phyloP scores from a whole-genome alignment of 2,329 filamentous ascomycete species.

The Aspergillus fijiensis region DNA sequence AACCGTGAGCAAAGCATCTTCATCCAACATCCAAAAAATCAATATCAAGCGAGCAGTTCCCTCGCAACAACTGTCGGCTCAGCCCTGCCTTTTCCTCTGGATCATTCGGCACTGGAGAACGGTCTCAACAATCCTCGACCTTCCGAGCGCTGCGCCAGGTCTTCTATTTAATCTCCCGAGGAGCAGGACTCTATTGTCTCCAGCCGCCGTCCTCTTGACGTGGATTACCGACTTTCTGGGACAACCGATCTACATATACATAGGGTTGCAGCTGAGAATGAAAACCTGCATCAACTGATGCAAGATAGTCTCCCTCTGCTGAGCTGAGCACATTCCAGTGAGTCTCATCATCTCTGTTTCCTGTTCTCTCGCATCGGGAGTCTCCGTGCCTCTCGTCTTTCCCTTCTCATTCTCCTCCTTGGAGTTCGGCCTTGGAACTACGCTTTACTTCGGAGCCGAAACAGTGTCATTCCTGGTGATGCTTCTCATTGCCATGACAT shows the following conservation, averaged over 20 bases:
- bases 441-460: neutral
- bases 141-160: neutral
- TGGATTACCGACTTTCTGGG: slow-evolving; percentile 12
- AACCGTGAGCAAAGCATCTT: slow-evolving; percentile 18
- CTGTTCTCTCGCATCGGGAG: neutral
- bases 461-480: neutral
- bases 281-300: slow-evolving; percentile 21
- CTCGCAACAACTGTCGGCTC: slow-evolving; percentile 12
- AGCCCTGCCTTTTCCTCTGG: slow-evolving; percentile 12
- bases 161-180: slow-evolving; percentile 4
- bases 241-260: slow-evolving; percentile 12
- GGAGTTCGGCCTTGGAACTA: slow-evolving; percentile 4
- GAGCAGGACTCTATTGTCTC: neutral
- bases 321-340: slow-evolving; percentile 22
- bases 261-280: slow-evolving; percentile 19
- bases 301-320: slow-evolving; percentile 16
- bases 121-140: neutral
- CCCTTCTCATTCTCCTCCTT: neutral
- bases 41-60: slow-evolving; percentile 26
- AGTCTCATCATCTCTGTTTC: slow-evolving; percentile 9
- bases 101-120: slow-evolving; percentile 1
- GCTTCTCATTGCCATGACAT: neutral
- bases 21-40: slow-evolving; percentile 21
- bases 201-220: slow-evolving; percentile 10
- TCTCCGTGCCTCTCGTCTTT: neutral